phyloP scores from a whole-genome alignment of 23 red algal genomes.

The Gracilaria domingensis region DNA sequence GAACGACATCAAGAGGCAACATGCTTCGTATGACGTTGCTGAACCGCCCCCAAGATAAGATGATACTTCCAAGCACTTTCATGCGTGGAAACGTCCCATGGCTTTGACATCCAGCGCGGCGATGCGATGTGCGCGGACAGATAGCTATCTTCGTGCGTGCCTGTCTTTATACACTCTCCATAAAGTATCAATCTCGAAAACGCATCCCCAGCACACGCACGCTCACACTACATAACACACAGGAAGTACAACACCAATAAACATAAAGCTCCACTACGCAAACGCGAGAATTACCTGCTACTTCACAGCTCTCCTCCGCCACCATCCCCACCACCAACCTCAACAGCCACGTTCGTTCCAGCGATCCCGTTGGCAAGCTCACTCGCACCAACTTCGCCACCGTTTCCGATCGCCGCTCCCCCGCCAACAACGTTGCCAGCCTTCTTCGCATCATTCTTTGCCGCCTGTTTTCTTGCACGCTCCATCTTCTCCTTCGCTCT shows the following conservation, averaged over 20 bases:
- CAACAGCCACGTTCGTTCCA: not conserved
- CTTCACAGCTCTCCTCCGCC: not conserved
- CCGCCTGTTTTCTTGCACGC: slow-evolving; percentile 59
- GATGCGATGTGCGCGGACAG: too few relatives aligned
- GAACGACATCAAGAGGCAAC: too few relatives aligned
- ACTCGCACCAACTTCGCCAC: not conserved
- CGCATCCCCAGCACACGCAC: slow-evolving; percentile 8
- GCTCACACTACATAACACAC: slow-evolving; percentile 6
- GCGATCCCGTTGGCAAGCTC: not conserved
- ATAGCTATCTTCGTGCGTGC: not conserved
- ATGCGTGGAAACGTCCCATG: too few relatives aligned
- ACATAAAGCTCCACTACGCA: not conserved
- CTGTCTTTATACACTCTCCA: slow-evolving; percentile 13
- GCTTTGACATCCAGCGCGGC: too few relatives aligned
- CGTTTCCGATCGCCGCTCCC: not conserved
- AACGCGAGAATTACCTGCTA: not conserved
- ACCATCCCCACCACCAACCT: not conserved
- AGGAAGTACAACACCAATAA: slow-evolving; percentile 3
- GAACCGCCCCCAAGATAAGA: too few relatives aligned
- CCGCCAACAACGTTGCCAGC: slow-evolving; percentile 36
- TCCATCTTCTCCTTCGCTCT: slow-evolving; percentile 61
- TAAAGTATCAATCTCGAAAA: slow-evolving; percentile 4
- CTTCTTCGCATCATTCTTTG: slow-evolving; percentile 53
- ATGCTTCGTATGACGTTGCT: too few relatives aligned
- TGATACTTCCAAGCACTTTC: too few relatives aligned